Base-by-base conservation (phyloP, 1,139 yeast species). In the Eremothecium sinecaudum region DNA sequence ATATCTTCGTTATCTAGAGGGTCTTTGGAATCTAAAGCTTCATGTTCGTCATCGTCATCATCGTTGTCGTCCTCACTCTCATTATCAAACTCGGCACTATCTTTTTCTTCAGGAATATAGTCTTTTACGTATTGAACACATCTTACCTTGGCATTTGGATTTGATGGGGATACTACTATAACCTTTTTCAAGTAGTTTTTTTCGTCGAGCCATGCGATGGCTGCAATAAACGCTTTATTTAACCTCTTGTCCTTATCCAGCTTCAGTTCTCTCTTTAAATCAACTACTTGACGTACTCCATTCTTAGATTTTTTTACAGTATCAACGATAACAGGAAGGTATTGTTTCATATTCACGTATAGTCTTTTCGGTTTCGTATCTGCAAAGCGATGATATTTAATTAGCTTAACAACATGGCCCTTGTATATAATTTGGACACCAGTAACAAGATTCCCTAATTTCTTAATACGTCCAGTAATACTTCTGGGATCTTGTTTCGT, bases 401-500 rank as follows among this genome's bases (percentile, higher is more conserved):
- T 61, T 31, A 68, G 57, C 31, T 67, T 68, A 7, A 77, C 70
- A 32, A 70, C 72, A 43, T 71, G 73, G 6, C 70, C 66, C 19
- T 64, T 55, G 24, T 55, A 59, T 19, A 69, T 59, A 37, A 69
- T 45, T 28, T 56, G 60, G 43, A 53, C 59, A 43, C 67, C 72
- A 16, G 58, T 58, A 4, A 77, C 69, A 16, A 75, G 56, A 14
- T 71, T 56, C 4, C 46, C 73, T 19, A 79, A 55, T 33, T 67
- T 66, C 45, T 71, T 73, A 35, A 78, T 61, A 44, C 90, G 63
- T 2, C 74, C 64, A 0, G 86, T 75, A 26, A 78, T 61, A 36
- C 86, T 77, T 41, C 87, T 64, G n/a, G 78, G 72, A 48, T 79
- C 90, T 54, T 79, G 90, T 5, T 70, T 71, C 0, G 84, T 72